Conservation (phyloP, 192 early-diverging fungal species). For the Physocladia obscura region DNA sequence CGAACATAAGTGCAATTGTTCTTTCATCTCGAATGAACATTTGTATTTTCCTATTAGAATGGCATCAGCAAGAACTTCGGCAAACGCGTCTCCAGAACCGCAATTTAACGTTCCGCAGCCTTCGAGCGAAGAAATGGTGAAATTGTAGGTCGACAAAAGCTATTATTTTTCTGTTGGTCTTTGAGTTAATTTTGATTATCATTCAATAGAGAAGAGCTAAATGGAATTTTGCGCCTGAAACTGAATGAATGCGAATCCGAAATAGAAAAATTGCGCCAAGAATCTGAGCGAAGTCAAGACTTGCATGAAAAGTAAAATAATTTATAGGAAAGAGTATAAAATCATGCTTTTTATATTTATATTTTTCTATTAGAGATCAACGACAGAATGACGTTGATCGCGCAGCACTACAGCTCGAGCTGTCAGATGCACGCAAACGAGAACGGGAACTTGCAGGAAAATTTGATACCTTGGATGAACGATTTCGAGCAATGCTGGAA, state of each 20-base stretch:
- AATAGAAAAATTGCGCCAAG: slow-evolving; percentile 8
- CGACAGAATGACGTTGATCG: slow-evolving; percentile 44
- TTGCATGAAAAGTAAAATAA: background rate
- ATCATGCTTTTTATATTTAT: background rate
- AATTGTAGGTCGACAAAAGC: slow-evolving; percentile 26
- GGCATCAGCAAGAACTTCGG: slow-evolving; percentile 24
- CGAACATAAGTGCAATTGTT: too few relatives aligned
- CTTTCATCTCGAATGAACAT: too few relatives aligned
- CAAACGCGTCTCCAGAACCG: slow-evolving; percentile 13
- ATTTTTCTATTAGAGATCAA: slow-evolving; percentile 33
- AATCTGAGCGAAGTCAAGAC: slow-evolving; percentile 1
- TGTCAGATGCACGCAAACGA: slow-evolving; percentile 33
- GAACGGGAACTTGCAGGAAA: slow-evolving; percentile 30
- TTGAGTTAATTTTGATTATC: too few relatives aligned
- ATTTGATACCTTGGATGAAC: slow-evolving; percentile 37
- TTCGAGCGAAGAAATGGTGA: slow-evolving; percentile 32
- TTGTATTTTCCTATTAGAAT: background rate
- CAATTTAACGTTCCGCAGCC: background rate
- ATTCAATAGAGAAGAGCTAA: slow-evolving; percentile 46
- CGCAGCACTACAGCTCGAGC: slow-evolving; percentile 47
- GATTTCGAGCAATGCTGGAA: slow-evolving; percentile 37
- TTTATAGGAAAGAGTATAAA: background rate
- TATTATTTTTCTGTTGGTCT: slow-evolving; percentile 5
- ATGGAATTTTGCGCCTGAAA: slow-evolving; percentile 45
- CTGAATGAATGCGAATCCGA: slow-evolving; percentile 40